Base-by-base conservation (phyloP, 177 flowering plant species). In the Tripterygium wilfordii region DNA sequence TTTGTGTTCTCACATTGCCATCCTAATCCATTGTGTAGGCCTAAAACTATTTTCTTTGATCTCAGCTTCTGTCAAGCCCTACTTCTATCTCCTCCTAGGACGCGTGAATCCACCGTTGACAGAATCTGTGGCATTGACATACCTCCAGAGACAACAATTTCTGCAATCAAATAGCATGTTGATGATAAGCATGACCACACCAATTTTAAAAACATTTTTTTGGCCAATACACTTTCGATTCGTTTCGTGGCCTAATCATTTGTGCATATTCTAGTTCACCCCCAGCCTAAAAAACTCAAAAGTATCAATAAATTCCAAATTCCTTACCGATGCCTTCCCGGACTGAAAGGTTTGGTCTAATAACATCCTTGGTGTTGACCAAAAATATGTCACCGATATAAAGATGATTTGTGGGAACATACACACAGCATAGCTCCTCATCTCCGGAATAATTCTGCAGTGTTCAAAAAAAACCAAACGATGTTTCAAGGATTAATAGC, bases 361-460 rank as follows among this genome's bases (percentile, higher is more conserved):
- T 76, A 22, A 72, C 78, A 33, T 76, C 81, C 36, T 67, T 72
- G 48, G 67, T 51, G 42, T 70, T 76, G 49, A 76, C 66, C 10
- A 76, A 52, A 55, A 79, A 79, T 37, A 79, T 67, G 63, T 79
- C 85, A 17, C 85, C 85, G 52, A 79, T 74, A 60, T 79, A 79
- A 26, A 76, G 80, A 70, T 79, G 85, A 54, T 79, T 79, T 1
- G 85, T 79, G 41, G 85, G 85, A 32, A 76, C 81, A 57, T 76
- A 76, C 27, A 76, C 81, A 48, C 78, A 76, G 58, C 76, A 76
- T 21, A 76, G 67, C 51, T 76, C 78, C 61, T 76, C 78, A 4
- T 72, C 81, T 38, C 74, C 71, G 14, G 78, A 48, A 30, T 72
- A 73, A 42, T 36, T 70, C 81, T 76, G 71, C 24, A 47, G n/a